Evolutionary conservation across 148 eudicot genomes (phyloP), one percentile per base, ranked within the genome.

Genomic region (Cornus suecica): DNA sequence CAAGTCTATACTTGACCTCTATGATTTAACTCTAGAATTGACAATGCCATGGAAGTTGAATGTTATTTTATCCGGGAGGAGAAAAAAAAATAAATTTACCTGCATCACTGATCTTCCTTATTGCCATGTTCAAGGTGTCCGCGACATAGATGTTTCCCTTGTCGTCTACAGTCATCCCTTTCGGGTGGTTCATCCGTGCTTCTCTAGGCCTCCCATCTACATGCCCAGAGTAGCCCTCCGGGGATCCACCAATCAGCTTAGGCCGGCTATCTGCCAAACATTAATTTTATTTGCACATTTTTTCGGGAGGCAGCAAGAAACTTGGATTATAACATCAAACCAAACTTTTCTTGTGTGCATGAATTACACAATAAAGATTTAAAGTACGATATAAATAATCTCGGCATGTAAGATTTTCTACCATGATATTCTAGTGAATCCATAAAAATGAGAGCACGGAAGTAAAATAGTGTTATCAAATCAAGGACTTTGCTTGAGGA

Each of bases 161-260:
- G 71, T 87, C 91, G 74, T 93, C 98, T 8, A 84, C 72, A 25
- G 98, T 80, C 34, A 90, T 68, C 56, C 94, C 96, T 87, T 86
- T 91, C 4, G 98, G 98, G 48, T 84, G 87, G 78, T 93, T 86
- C 98, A 93, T 80, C 71, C 91, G 84, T 66, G 98, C 92, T 83
- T 93, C 96, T 76, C 92, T 86, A 80, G 84, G 84, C 82, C 78
- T 93, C 75, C 98, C 98, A 84, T 93, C 98, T 24, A 93, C 87
- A 74, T 93, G 98, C 51, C 98, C 98, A 16, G 84, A 72, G 83
- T 89, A 83, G 27, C 98, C 98, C 78, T 93, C 98, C 28, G 90
- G 80, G 28, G 98, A 91, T 86, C 98, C 98, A 41, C 84, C 84
- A 10, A 93, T 74, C 70, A 91, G 69, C 82, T 91, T 91, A 13